Percentiles rank a stretch among this genome's conserved stretches.
Evolutionary conservation across 352 stramenopile species (phyloP).

Genomic region (Pythium sukuiense): DNA sequence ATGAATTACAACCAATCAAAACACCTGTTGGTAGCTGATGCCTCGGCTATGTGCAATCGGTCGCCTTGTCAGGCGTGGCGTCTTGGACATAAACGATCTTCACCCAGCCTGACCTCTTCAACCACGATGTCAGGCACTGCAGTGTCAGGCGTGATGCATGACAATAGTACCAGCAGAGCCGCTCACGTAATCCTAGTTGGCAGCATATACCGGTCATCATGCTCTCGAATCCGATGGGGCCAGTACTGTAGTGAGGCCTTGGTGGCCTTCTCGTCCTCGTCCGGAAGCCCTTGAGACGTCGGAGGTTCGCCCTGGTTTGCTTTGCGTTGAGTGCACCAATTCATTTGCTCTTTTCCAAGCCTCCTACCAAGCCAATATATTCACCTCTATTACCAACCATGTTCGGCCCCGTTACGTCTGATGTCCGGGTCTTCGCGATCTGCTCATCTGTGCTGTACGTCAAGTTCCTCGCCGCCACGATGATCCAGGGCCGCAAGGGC

Average conservation of each 20-base stretch:
- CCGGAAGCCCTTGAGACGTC: no score
- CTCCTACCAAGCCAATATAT: neutral
- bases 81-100: neutral
- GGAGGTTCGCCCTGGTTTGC: neutral
- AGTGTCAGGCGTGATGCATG: neutral
- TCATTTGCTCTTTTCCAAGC: conserved; percentile 1
- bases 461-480: conserved; percentile 54
- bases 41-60: conserved; percentile 14
- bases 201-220: no score
- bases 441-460: conserved; percentile 45
- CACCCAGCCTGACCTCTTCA: neutral
- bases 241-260: neutral
- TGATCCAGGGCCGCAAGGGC: conserved; percentile 42
- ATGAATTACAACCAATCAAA: conserved; percentile 3
- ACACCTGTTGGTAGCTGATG: neutral
- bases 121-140: neutral
- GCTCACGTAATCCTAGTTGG: neutral
- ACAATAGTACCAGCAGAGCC: neutral
- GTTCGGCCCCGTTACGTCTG: neutral
- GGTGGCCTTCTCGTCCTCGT: neutral
- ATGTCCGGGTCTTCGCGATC: conserved; percentile 16
- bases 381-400: neutral
- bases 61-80: neutral
- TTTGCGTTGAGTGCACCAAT: neutral
- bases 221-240: no score